Conservation (phyloP, 2,329 filamentous ascomycete species). For the Hypoxylon rubiginosum region DNA sequence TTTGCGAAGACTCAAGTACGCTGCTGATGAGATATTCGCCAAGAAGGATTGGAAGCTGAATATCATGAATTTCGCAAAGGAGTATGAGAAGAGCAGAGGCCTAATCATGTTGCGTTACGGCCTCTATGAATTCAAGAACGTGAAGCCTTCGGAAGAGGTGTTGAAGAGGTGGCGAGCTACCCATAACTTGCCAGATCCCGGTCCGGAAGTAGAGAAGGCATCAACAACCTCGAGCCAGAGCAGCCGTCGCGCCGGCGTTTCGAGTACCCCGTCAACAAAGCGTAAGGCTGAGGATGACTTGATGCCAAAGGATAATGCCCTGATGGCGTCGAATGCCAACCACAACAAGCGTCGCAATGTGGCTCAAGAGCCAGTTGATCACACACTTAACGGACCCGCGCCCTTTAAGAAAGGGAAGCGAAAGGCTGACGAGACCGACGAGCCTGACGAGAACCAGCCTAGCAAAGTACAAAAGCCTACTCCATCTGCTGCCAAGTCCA, state of each 20-base stretch:
- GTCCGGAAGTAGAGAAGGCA: conserved; percentile 58
- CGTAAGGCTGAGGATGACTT: conserved; percentile 70
- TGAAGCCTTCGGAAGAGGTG: conserved; percentile 70
- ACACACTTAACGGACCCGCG: conserved; percentile 52
- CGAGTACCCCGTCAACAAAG: conserved; percentile 57
- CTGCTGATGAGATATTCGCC: conserved; percentile 70
- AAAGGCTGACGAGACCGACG: conserved; percentile 61
- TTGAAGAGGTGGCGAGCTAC: conserved; percentile 70
- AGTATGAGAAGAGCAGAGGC: conserved; percentile 74
- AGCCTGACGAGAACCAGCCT: conserved; percentile 62
- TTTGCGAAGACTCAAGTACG: conserved; percentile 71
- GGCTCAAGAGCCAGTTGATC: conserved; percentile 56
- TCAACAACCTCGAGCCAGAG: conserved; percentile 52
- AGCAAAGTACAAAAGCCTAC: conserved; percentile 65
- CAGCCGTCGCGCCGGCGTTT: conserved; percentile 50
- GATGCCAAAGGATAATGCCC: conserved; percentile 54
- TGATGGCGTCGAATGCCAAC: conserved; percentile 54
- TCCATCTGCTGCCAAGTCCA: conserved; percentile 67
- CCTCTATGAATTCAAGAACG: conserved; percentile 73
- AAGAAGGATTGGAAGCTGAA: conserved; percentile 75
- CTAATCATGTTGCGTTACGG: conserved; percentile 73
- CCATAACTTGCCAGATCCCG: conserved; percentile 66
- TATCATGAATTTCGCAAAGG: conserved; percentile 72
- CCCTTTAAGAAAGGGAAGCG: conserved; percentile 65
- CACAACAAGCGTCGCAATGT: conserved; percentile 64